Base-by-base conservation (phyloP, 139 green algal genomes). In the Micractinium conductrix region DNA sequence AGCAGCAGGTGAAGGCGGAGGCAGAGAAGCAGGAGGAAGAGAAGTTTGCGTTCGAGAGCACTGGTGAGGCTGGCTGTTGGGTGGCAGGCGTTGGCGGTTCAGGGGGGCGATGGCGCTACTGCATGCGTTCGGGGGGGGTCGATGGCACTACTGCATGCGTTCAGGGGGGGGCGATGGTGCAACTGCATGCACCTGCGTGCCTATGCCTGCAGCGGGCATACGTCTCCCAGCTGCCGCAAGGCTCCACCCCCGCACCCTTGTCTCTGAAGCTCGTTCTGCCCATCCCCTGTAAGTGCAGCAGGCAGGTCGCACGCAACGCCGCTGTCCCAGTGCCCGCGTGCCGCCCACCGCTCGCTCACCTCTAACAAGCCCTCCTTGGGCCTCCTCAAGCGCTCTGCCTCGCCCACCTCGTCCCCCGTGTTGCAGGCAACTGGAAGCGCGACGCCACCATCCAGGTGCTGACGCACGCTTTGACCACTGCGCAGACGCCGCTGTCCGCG, bases 381-480 rank as follows among this genome's bases (percentile, higher is more conserved):
- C 53, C 5, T 2, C 53, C 12, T 16, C 48, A 58, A 58, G 12
- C 48, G 48, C 10, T 24, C 48, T 16, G 16, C 48, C 48, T n/a
- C 48, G 10, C 48, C 16, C 16, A 24, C 16, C 12, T 16, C 48
- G 16, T 58, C 48, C 48, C 48, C 48, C 16, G 12, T 58, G 48
- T 24, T 58, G 74, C 76, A 82, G 76, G 76, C 38, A 58, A 82
- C 38, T 82, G 76, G 76, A 37, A 37, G 33, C 76, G 76, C 40
- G 62, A 82, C 53, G 76, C 76, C 5, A 58, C 76, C 38, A 71
- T 82, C 53, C 76, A 82, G 44, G 76, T 82, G 58, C 58, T 82
- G 26, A 26, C 45, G 12, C 38, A 55, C 58, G 76, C 76, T 0
- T 58, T 82, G 19, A 55, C 9, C 58, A 42, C 43, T 6, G 55